These are phyloP conservation scores for Tripterygium wilfordii DNA, from an alignment of 177 flowering plant genomes.

Conservation along the genomic window DNA sequence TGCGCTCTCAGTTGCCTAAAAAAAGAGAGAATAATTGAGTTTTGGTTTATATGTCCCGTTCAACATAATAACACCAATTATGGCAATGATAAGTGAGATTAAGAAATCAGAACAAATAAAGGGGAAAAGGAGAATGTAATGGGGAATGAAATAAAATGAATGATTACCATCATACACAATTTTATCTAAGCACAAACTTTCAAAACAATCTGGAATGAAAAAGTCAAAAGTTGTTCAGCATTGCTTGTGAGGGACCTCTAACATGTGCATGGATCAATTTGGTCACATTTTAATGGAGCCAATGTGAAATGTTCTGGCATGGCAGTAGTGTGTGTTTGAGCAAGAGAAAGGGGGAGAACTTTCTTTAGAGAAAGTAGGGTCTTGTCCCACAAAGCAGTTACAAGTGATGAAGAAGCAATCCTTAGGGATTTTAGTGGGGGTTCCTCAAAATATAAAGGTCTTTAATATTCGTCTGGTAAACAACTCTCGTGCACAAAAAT, in stretches of 20 bases:
- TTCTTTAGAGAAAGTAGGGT: neutral
- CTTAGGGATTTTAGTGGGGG: slow-evolving; percentile 1
- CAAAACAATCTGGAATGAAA: slow-evolving; percentile 3
- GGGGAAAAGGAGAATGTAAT: slow-evolving; percentile 9
- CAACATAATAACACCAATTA: slow-evolving; percentile 41
- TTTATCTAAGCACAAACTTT: slow-evolving; percentile 9
- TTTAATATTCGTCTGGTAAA: no score
- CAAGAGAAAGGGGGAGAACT: no score
- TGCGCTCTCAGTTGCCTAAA: no score
- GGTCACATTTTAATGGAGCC: neutral
- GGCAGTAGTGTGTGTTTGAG: neutral
- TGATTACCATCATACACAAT: slow-evolving; percentile 21
- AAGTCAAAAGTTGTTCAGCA: no score
- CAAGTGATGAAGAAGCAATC: slow-evolving; percentile 9
- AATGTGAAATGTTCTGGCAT: neutral
- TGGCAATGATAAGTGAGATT: slow-evolving; percentile 31
- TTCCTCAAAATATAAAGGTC: slow-evolving; percentile 7
- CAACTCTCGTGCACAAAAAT: no score
- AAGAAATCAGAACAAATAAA: slow-evolving; percentile 38
- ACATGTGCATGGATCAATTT: neutral
- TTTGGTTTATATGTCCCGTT: slow-evolving; percentile 53
- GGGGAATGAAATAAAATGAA: slow-evolving; percentile 28
- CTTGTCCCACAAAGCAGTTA: slow-evolving; percentile 7
- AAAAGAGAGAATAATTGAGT: slow-evolving; percentile 32
- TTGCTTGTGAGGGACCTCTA: no score